phyloP scores from a whole-genome alignment of 306 rosid genomes.

The Cucumis melo region DNA sequence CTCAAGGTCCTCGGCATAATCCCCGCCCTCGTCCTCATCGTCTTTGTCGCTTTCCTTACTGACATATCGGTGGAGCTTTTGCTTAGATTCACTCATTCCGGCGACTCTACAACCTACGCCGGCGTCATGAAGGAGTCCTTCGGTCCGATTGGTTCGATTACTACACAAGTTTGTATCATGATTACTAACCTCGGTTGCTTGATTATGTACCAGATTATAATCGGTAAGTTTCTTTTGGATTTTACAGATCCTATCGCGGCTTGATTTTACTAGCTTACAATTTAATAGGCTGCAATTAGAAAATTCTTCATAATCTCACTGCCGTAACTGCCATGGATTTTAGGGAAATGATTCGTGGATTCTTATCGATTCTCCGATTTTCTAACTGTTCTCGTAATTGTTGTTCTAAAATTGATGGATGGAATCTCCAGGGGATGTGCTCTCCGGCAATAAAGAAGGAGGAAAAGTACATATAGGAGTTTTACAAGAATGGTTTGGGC shows the following conservation, averaged over 20 bases:
- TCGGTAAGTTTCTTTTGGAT: constrained; percentile 29
- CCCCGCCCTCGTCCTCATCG: constrained; percentile 45
- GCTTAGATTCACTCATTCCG: constrained; percentile 71
- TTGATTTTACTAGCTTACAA: neutral
- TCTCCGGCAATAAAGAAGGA: constrained; percentile 46
- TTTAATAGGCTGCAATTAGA: neutral
- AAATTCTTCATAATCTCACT: neutral
- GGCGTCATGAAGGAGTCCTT: constrained; percentile 88
- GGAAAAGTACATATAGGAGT: constrained; percentile 59
- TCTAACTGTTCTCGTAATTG: neutral
- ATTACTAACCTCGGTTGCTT: constrained; percentile 64
- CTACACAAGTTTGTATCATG: constrained; percentile 50
- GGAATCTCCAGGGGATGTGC: constrained; percentile 56
- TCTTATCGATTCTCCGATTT: neutral
- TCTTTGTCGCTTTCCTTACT: constrained; percentile 39
- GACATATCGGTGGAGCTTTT: constrained; percentile 74
- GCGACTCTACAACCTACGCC: constrained; percentile 58
- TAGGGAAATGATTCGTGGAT: neutral
- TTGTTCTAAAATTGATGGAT: neutral
- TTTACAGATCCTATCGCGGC: neutral
- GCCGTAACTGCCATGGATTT: neutral
- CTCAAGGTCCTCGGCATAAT: constrained; percentile 69
- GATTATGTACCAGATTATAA: constrained; percentile 67
- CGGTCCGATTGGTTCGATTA: constrained; percentile 43
- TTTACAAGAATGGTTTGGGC: constrained; percentile 88